Evolutionary conservation across 768 basidiomycete species (phyloP).

Genomic region (Lactarius vividus): DNA sequence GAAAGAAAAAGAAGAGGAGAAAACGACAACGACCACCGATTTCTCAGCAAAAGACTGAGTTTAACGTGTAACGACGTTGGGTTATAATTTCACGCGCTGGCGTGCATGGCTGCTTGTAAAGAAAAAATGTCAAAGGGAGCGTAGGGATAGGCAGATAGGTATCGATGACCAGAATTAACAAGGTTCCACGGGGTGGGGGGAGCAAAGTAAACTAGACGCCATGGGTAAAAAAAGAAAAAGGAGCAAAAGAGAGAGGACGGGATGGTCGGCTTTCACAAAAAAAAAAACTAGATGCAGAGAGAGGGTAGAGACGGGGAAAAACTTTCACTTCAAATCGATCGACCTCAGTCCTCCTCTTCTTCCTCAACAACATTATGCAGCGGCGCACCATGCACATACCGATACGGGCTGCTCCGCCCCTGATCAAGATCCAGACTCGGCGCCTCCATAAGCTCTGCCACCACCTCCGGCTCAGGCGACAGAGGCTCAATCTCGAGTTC

Average conservation of each 20-base stretch:
- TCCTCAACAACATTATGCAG: slow-evolving; percentile 85
- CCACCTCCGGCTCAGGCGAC: slow-evolving; percentile 31
- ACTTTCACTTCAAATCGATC: neutral
- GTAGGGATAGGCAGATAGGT: neutral
- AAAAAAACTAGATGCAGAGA: neutral
- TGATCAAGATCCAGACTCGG: slow-evolving; percentile 39
- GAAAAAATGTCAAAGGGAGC: neutral
- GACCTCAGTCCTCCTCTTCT: slow-evolving; percentile 57
- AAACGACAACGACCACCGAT: no score
- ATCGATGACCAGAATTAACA: neutral
- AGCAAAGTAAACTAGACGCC: neutral
- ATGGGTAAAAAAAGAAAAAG: neutral
- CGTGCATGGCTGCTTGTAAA: neutral
- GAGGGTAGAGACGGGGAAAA: neutral
- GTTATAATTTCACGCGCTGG: neutral
- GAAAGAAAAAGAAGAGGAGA: no score
- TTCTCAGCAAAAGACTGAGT: no score
- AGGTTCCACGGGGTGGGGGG: neutral
- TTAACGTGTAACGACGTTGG: neutral
- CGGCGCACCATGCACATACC: slow-evolving; percentile 82
- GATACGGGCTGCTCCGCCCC: slow-evolving; percentile 60
- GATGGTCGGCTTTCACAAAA: neutral
- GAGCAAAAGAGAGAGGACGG: neutral
- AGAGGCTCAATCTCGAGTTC: slow-evolving; percentile 16
- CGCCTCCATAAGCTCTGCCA: slow-evolving; percentile 35